Conservation (phyloP, 75 land plant genomes). For the Pinus albicaulis region DNA sequence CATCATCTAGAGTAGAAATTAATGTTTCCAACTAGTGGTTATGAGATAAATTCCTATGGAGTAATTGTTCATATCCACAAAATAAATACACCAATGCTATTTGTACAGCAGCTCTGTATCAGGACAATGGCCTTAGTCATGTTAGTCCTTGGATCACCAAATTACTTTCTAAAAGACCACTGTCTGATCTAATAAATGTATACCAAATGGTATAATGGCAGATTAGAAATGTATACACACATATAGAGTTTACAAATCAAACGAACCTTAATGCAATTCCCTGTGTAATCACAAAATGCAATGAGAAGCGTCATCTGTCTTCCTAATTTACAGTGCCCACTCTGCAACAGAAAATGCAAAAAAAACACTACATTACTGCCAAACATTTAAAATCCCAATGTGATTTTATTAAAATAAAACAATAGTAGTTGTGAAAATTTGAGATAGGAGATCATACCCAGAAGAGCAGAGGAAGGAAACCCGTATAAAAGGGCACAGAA, state of each 20-base stretch:
- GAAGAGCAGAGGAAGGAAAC: slow-evolving; percentile 85
- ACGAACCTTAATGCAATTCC: slow-evolving; percentile 81
- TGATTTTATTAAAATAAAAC: not conserved
- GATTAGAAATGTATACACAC: not conserved
- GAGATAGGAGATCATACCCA: slow-evolving; percentile 59
- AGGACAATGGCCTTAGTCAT: not conserved
- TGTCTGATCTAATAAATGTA: not conserved
- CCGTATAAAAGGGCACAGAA: slow-evolving; percentile 93
- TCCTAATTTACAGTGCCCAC: slow-evolving; percentile 84
- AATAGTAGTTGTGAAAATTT: not conserved
- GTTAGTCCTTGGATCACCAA: not conserved
- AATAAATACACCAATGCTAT: too few species aligned
- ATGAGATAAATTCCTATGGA: not conserved
- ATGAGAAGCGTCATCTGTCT: slow-evolving; percentile 92
- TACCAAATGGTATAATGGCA: not conserved
- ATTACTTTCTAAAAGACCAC: not conserved
- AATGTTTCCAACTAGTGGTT: not conserved
- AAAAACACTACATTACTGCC: not conserved
- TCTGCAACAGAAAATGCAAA: slow-evolving; percentile 33
- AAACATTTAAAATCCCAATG: not conserved
- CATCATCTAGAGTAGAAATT: not conserved
- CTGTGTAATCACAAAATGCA: slow-evolving; percentile 90
- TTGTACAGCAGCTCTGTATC: not conserved
- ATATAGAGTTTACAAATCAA: not conserved
- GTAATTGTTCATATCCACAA: too few species aligned